A percentile compares a stretch with the other conserved stretches of the same genome.
These are phyloP conservation scores for Phialophora expanda DNA, from an alignment of 2,329 filamentous ascomycete genomes.

Conservation along the genomic window DNA sequence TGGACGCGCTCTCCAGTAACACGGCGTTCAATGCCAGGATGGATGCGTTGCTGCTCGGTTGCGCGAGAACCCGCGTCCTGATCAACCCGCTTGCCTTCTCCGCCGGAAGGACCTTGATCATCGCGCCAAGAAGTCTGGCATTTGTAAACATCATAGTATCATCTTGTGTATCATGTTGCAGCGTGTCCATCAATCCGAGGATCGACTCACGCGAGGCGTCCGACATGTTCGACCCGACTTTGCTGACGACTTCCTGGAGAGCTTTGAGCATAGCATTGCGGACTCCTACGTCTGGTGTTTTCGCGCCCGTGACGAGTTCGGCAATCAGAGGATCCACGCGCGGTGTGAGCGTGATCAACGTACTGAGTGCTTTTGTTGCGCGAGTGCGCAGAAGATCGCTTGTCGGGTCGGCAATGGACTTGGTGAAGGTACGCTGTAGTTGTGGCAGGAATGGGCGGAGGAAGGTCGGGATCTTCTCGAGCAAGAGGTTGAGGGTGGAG, in stretches of 20 bases:
- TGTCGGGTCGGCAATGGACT: slow-evolving; percentile 88
- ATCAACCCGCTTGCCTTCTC: slow-evolving; percentile 68
- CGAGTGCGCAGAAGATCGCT: slow-evolving; percentile 86
- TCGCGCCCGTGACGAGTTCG: slow-evolving; percentile 93
- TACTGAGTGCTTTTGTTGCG: slow-evolving; percentile 91
- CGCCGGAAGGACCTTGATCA: slow-evolving; percentile 81
- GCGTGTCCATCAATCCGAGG: slow-evolving; percentile 83
- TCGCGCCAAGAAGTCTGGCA: slow-evolving; percentile 83
- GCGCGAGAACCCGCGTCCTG: slow-evolving; percentile 77
- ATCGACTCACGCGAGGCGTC: slow-evolving; percentile 87
- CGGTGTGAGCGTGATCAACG: slow-evolving; percentile 92
- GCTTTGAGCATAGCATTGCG: slow-evolving; percentile 96
- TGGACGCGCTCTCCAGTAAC: slow-evolving; percentile 76
- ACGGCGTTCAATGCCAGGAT: slow-evolving; percentile 88
- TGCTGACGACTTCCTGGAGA: slow-evolving; percentile 93
- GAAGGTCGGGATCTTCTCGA: slow-evolving; percentile 95
- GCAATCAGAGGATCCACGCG: slow-evolving; percentile 91
- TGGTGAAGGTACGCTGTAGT: slow-evolving; percentile 94
- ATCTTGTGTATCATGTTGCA: slow-evolving; percentile 71
- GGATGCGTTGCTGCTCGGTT: slow-evolving; percentile 76
- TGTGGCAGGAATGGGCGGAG: slow-evolving; percentile 97
- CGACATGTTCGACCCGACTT: slow-evolving; percentile 93
- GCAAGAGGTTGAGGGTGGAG: slow-evolving; percentile 87
- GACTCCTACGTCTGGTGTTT: slow-evolving; percentile 84
- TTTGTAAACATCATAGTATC: slow-evolving; percentile 82